Conservation (phyloP, 2,329 filamentous ascomycete genomes). For the Fusarium lyarnte region DNA sequence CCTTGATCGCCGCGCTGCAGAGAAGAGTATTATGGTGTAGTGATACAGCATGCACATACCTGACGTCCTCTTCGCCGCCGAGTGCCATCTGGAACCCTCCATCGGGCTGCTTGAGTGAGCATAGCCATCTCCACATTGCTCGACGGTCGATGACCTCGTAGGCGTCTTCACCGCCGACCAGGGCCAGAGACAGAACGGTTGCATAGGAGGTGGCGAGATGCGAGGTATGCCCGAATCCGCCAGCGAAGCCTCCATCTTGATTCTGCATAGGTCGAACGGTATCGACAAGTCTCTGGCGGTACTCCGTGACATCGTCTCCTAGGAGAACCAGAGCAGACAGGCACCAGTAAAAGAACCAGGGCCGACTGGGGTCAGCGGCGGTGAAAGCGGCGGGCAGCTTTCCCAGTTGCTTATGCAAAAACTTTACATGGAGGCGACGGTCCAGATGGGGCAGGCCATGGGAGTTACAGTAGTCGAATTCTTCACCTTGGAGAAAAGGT, state of each 20-base stretch:
- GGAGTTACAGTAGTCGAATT: conserved; percentile 68
- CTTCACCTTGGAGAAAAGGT: conserved; percentile 69
- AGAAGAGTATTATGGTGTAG: neutral
- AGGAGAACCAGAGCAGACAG: conserved; percentile 79
- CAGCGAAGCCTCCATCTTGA: conserved; percentile 84
- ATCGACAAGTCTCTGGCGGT: conserved; percentile 74
- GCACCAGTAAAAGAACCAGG: conserved; percentile 96
- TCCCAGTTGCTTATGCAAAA: conserved; percentile 67
- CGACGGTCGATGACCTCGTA: conserved; percentile 82
- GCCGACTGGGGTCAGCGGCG: conserved; percentile 83
- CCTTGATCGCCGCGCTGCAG: conserved; percentile 22
- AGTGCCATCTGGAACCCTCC: conserved; percentile 90
- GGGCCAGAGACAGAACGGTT: conserved; percentile 77
- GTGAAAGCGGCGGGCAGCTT: conserved; percentile 76
- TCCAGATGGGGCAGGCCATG: conserved; percentile 80
- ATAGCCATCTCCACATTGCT: conserved; percentile 91
- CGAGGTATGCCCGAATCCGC: conserved; percentile 88
- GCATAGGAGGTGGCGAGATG: conserved; percentile 93
- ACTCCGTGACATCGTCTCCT: conserved; percentile 76
- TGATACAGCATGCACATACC: conserved; percentile 60
- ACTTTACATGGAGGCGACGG: conserved; percentile 68
- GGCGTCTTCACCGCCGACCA: conserved; percentile 78
- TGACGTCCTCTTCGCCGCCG: conserved; percentile 91
- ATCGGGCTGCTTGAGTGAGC: conserved; percentile 82
- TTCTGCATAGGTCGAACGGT: conserved; percentile 89